Evolutionary conservation across 106 monocot species (phyloP).

Genomic region (Amphibolis antarctica): DNA sequence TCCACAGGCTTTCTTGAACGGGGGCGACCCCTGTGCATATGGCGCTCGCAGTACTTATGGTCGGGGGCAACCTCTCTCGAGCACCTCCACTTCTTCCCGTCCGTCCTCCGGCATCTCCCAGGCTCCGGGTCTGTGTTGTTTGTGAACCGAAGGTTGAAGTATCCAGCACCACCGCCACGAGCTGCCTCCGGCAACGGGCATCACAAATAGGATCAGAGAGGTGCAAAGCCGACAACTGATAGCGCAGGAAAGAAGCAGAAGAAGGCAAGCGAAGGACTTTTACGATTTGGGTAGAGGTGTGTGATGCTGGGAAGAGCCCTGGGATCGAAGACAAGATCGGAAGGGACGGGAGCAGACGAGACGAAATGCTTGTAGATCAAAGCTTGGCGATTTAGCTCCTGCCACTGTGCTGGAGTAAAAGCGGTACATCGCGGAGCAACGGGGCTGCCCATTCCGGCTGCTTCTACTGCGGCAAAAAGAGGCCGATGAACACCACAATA

Average conservation of each 20-base stretch:
- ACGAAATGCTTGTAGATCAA: constrained; percentile 30
- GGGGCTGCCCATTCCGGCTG: background rate
- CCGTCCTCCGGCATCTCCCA: constrained; percentile 57
- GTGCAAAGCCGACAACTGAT: background rate
- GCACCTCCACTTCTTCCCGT: constrained; percentile 76
- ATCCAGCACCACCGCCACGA: constrained; percentile 4
- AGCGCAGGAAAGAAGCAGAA: background rate
- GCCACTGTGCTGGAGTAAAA: constrained; percentile 27
- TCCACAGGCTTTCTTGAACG: constrained; percentile 94
- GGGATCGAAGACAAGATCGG: constrained; percentile 21
- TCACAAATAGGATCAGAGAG: background rate
- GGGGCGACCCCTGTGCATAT: constrained; percentile 45
- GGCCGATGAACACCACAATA: background rate
- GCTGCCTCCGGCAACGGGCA: background rate
- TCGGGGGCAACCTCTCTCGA: constrained; percentile 46
- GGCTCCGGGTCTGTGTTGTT: constrained; percentile 34
- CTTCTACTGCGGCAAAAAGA: background rate
- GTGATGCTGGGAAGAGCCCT: constrained; percentile 1
- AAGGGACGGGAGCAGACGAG: constrained; percentile 22
- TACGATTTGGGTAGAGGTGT: constrained; percentile 12
- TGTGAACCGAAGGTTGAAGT: constrained; percentile 6
- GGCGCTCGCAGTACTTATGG: constrained; percentile 66
- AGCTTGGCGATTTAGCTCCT: constrained; percentile 38
- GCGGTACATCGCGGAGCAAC: background rate
- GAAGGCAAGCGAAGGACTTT: background rate